Evolutionary conservation across 768 basidiomycete species (phyloP), one percentile per base, ranked within the genome.

Genomic region (Bullera alba): DNA sequence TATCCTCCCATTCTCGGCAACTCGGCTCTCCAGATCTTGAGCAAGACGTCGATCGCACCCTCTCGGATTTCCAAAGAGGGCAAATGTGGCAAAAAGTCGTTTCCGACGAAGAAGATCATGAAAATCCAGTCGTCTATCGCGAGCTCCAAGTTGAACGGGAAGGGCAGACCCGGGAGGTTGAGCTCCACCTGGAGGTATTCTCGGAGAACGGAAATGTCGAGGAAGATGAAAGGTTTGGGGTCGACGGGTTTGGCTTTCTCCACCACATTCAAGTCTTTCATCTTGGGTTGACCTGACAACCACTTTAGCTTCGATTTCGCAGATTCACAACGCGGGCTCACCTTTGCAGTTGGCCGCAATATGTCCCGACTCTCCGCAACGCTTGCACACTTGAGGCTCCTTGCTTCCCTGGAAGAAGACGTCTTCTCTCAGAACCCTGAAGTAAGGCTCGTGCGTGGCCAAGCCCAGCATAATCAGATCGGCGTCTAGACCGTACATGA

Each of bases 111-210:
- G 83, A 99, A 99, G 62, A 97, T 97, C 67, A 99, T 81, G 68
- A 99, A 83, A 62, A 99, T 89, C 95, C 95, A 99, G 74, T 99
- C 95, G 80, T 99, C 95, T 74, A 99, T 87, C 30, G 95, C 91
- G 74, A 85, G 84, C 75, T 99, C 95, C 73, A 96, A 78, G 65
- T 86, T 82, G 80, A 93, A 96, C 27, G 84, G 82, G 76, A 95
- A 91, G 2, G 83, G 76, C 16, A 79, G 73, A 53, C 80, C 75
- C n/a, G 84, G 77, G 27, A 93, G 79, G 74, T 88, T 83, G 58
- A 99, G 84, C 72, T 97, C 95, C 71, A 87, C 83, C 76, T 93
- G 88, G 61, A 99, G 84, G 77, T 99, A 99, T 76, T 99, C 95
- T 75, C 95, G 86, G 61, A 99, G 77, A 61, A 87, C 81, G 54